Percentiles rank a stretch among this genome's conserved stretches.
Conservation (phyloP, 192 early-diverging fungal species). For the Diversispora eburnea region DNA sequence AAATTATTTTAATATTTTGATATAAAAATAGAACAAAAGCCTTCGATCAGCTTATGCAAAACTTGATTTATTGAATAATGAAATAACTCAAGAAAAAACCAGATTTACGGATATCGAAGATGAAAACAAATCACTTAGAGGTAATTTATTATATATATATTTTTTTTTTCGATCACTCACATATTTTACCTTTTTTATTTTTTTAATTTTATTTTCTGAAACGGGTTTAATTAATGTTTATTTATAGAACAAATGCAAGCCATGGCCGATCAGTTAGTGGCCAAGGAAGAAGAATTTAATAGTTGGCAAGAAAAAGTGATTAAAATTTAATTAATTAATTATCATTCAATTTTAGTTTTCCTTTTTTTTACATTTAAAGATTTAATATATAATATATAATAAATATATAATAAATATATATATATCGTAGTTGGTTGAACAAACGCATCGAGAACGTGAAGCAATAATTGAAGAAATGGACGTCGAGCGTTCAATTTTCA, state of each 20-base stretch:
- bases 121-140: slow-evolving; percentile 28
- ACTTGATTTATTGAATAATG: slow-evolving; percentile 25
- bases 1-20: background rate
- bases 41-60: slow-evolving; percentile 23
- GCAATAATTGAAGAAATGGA: slow-evolving; percentile 7
- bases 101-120: slow-evolving; percentile 28
- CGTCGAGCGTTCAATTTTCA: background rate
- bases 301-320: slow-evolving; percentile 20
- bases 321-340: background rate
- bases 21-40: background rate
- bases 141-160: slow-evolving; percentile 7
- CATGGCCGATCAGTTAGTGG: slow-evolving; percentile 19
- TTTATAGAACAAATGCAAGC: slow-evolving; percentile 28
- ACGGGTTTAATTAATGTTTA: background rate
- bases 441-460: slow-evolving; percentile 21
- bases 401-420: too few relatives aligned
- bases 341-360: too few relatives aligned
- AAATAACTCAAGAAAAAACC: slow-evolving; percentile 25
- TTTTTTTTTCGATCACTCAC: too few relatives aligned
- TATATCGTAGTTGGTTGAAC: slow-evolving; percentile 14
- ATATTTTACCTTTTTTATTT: background rate
- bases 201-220: too few relatives aligned
- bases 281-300: slow-evolving; percentile 25
- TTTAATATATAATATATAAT: too few relatives aligned
- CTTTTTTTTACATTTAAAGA: too few relatives aligned